These are phyloP conservation scores for Pseudocercospora eumusae DNA, from an alignment of 2,329 filamentous ascomycete genomes.

Conservation along the genomic window DNA sequence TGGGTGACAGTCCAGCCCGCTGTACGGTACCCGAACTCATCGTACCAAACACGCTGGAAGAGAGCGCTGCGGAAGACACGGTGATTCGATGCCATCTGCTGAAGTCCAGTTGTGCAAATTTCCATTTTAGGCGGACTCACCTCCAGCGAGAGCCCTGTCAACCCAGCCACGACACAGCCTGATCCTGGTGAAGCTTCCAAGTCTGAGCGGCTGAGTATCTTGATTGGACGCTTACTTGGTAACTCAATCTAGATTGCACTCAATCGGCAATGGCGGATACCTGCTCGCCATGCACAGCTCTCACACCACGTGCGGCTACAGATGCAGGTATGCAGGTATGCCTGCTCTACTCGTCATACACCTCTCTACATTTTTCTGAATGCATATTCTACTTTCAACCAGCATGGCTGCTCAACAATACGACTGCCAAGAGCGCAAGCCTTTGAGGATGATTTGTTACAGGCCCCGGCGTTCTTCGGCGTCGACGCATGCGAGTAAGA, in stretches of 20 bases:
- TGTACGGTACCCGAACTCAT: too few species aligned
- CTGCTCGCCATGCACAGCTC: neutral
- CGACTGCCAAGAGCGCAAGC: neutral
- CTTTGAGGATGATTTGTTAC: neutral
- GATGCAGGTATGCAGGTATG: too few species aligned
- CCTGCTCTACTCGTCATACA: slow-evolving; percentile 1
- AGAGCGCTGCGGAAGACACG: neutral
- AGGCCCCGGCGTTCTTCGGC: neutral
- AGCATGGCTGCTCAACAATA: neutral
- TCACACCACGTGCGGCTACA: neutral
- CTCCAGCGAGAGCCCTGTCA: neutral
- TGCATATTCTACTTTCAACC: neutral
- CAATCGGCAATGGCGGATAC: neutral
- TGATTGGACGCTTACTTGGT: neutral
- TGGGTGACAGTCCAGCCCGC: too few species aligned
- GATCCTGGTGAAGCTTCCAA: neutral
- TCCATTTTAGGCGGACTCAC: neutral
- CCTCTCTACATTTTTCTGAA: neutral
- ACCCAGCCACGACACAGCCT: neutral
- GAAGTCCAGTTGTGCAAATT: neutral
- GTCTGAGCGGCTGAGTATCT: neutral
- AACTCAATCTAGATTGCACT: neutral
- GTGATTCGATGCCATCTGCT: neutral
- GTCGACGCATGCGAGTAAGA: neutral
- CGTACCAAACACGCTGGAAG: too few species aligned